Conservation (phyloP, 1,139 yeast species). For the Zygotorulaspora mrakii region DNA sequence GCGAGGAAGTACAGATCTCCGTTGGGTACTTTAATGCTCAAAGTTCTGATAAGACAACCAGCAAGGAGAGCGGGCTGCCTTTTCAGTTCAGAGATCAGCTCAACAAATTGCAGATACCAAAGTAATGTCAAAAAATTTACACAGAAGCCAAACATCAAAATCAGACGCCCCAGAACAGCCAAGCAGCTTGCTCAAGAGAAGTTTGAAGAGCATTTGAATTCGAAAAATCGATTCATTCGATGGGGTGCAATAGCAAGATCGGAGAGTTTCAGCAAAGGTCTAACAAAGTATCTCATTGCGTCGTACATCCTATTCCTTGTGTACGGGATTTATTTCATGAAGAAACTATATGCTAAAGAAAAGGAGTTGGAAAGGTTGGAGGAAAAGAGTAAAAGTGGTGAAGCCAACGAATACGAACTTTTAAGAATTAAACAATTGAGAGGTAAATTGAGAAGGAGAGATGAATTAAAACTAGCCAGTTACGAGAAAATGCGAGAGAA, state of each 20-base stretch:
- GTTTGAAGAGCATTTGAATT: slow-evolving; percentile 35
- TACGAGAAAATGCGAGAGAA: slow-evolving; percentile 52
- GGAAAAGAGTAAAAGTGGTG: slow-evolving; percentile 41
- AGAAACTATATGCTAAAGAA: slow-evolving; percentile 63
- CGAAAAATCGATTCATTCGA: slow-evolving; percentile 37
- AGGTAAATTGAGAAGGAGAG: slow-evolving; percentile 51
- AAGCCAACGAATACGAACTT: slow-evolving; percentile 54
- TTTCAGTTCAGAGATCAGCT: background rate
- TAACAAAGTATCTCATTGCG: slow-evolving; percentile 55
- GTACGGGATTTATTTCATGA: slow-evolving; percentile 63
- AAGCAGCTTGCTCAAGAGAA: slow-evolving; percentile 35
- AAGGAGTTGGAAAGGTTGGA: slow-evolving; percentile 49
- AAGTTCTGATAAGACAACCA: background rate
- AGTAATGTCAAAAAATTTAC: slow-evolving; percentile 22
- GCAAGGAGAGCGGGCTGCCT: background rate
- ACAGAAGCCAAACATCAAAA: slow-evolving; percentile 24
- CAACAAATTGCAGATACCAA: slow-evolving; percentile 8
- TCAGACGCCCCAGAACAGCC: slow-evolving; percentile 32
- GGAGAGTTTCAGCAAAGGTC: slow-evolving; percentile 43
- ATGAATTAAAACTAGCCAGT: slow-evolving; percentile 49
- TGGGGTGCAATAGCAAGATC: slow-evolving; percentile 49
- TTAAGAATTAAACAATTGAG: slow-evolving; percentile 52
- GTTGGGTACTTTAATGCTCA: too few relatives aligned
- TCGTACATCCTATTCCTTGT: slow-evolving; percentile 54
- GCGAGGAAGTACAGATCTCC: too few relatives aligned